A percentile compares a stretch with the other conserved stretches of the same genome.
Evolutionary conservation across 83 land plant genomes (phyloP).

Genomic region (Diphasiastrum complanatum): DNA sequence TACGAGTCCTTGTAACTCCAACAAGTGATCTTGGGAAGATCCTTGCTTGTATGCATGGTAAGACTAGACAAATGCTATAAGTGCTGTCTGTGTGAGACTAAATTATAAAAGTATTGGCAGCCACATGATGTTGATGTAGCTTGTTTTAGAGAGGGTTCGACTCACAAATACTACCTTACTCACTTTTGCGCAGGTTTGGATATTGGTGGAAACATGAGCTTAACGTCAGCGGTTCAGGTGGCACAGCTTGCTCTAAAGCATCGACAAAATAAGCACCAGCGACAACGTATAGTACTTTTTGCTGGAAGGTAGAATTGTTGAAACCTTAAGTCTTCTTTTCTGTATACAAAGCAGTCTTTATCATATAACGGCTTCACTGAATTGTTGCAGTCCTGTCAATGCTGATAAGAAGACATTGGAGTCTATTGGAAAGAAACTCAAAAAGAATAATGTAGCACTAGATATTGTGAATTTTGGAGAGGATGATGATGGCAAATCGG

Average conservation of each 20-base stretch:
- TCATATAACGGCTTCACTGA: neutral
- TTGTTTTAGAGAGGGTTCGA: neutral
- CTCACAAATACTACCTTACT: neutral
- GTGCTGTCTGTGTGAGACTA: neutral
- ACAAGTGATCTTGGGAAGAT: constrained; percentile 84
- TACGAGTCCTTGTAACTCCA: constrained; percentile 77
- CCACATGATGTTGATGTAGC: neutral
- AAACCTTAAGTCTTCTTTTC: neutral
- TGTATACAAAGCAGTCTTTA: neutral
- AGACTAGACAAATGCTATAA: constrained; percentile 9
- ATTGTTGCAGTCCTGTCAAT: constrained; percentile 47
- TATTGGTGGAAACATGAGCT: constrained; percentile 70
- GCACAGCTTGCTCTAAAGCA: constrained; percentile 67
- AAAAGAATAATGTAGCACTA: constrained; percentile 81
- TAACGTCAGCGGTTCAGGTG: constrained; percentile 90
- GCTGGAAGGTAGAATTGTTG: constrained; percentile 58
- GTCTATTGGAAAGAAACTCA: constrained; percentile 71
- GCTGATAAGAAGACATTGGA: constrained; percentile 70
- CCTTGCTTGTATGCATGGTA: constrained; percentile 84
- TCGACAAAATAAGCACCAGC: constrained; percentile 77
- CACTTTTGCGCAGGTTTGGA: constrained; percentile 41
- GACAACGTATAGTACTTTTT: constrained; percentile 78
- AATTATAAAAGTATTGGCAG: neutral
- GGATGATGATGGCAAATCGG: constrained; percentile 71
- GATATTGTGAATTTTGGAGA: constrained; percentile 83